Percentiles rank a stretch among this genome's conserved stretches.
phyloP scores from a whole-genome alignment of 2,329 filamentous ascomycete species.

The Monilinia vaccinii-corymbosi region DNA sequence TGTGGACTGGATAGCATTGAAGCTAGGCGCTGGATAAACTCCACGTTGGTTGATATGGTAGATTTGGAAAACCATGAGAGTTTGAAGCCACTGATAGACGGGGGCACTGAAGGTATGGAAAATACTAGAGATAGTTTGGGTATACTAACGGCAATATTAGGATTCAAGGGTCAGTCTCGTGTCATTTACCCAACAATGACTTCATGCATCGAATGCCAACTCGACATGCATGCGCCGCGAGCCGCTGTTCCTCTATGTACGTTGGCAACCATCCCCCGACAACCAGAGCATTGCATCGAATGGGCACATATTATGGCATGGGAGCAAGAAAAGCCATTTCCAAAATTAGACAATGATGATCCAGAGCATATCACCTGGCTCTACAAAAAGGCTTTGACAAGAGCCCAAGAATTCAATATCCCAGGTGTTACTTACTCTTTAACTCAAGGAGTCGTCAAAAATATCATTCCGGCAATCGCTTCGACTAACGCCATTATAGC shows the following conservation, averaged over 20 bases:
- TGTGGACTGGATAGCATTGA: slow-evolving; percentile 97
- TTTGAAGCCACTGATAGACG: slow-evolving; percentile 90
- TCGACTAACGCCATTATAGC: slow-evolving; percentile 97
- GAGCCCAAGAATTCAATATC: slow-evolving; percentile 84
- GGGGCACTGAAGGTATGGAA: slow-evolving; percentile 72
- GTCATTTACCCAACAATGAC: slow-evolving; percentile 89
- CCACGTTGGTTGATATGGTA: slow-evolving; percentile 82
- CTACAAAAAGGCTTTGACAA: slow-evolving; percentile 71
- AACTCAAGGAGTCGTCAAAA: slow-evolving; percentile 97
- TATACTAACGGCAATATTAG: slow-evolving; percentile 31
- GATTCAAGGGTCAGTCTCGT: slow-evolving; percentile 93
- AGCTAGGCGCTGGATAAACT: slow-evolving; percentile 97
- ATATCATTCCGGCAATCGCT: slow-evolving; percentile 97
- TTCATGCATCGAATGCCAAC: slow-evolving; percentile 94
- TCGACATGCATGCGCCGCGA: slow-evolving; percentile 97
- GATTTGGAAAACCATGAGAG: slow-evolving; percentile 74
- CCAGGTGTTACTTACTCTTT: slow-evolving; percentile 87
- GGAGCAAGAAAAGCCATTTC: slow-evolving; percentile 78
- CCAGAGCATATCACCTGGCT: slow-evolving; percentile 97
- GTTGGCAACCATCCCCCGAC: slow-evolving; percentile 88
- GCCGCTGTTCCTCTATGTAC: slow-evolving; percentile 96
- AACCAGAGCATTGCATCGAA: slow-evolving; percentile 96
- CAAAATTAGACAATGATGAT: slow-evolving; percentile 86
- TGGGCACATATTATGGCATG: slow-evolving; percentile 98
- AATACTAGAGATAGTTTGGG: not conserved